Percentiles rank a stretch among this genome's conserved stretches.
phyloP scores from a whole-genome alignment of 306 rosid species.

The Carpinus fangiana region DNA sequence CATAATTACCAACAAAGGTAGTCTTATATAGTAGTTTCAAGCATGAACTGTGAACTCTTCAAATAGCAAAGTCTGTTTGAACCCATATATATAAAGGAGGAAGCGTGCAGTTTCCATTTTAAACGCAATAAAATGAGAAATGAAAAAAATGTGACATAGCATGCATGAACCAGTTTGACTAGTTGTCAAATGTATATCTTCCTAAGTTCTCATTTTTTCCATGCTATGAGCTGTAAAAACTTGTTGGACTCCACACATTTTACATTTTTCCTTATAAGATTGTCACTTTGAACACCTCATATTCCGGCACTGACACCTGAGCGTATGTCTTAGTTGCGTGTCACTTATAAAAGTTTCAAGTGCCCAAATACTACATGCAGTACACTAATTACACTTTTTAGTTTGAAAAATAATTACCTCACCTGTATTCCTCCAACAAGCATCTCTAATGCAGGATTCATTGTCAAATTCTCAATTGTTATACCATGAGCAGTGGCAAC shows the following conservation, averaged over 20 bases:
- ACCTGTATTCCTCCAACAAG: conserved; percentile 99
- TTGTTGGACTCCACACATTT: neutral
- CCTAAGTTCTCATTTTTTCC: neutral
- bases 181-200: neutral
- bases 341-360: conserved; percentile 19
- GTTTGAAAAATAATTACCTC: conserved; percentile 21
- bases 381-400: conserved; percentile 17
- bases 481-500: conserved; percentile 99
- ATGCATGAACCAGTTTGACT: neutral
- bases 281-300: neutral
- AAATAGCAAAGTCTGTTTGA: neutral
- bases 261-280: neutral
- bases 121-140: neutral
- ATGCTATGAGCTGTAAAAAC: neutral
- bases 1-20: neutral
- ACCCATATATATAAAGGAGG: neutral
- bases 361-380: neutral
- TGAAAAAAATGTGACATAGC: neutral
- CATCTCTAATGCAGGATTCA: conserved; percentile 94
- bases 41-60: neutral
- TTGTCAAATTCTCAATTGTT: conserved; percentile 88
- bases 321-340: neutral
- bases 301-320: neutral
- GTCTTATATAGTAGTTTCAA: neutral
- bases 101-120: neutral